phyloP scores from a whole-genome alignment of 495 filamentous ascomycete species.

The Daldinia bambusicola region DNA sequence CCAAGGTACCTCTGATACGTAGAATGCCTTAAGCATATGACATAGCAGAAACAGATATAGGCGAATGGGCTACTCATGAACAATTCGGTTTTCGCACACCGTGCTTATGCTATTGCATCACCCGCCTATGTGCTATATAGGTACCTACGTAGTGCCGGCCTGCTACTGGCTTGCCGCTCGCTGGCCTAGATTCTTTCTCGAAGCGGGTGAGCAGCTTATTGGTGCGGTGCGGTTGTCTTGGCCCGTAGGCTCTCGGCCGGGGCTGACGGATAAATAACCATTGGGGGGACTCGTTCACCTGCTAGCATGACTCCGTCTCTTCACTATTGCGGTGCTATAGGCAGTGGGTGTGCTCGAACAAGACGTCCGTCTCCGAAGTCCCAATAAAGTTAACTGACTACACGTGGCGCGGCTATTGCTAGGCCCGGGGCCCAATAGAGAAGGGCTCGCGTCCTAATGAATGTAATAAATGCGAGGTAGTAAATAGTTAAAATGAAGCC shows the following conservation, averaged over 20 bases:
- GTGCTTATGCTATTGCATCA: slow-evolving; percentile 22
- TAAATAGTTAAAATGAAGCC: slow-evolving; percentile 16
- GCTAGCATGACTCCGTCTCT: slow-evolving; percentile 12
- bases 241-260: slow-evolving; percentile 13
- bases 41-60: not conserved
- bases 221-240: slow-evolving; percentile 9
- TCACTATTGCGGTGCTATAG: not conserved
- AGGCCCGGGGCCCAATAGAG: slow-evolving; percentile 31
- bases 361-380: slow-evolving; percentile 16
- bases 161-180: not conserved
- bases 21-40: not conserved
- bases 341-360: not conserved
- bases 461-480: not conserved
- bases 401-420: slow-evolving; percentile 38
- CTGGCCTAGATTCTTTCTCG: slow-evolving; percentile 18
- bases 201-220: slow-evolving; percentile 28
- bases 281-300: not conserved
- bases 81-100: slow-evolving; percentile 13
- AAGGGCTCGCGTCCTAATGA: slow-evolving; percentile 3
- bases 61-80: slow-evolving; percentile 7
- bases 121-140: not conserved
- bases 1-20: not conserved
- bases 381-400: slow-evolving; percentile 23
- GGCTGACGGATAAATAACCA: slow-evolving; percentile 12
- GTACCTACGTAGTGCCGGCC: slow-evolving; percentile 3